Base-by-base conservation (phyloP, 2,329 filamentous ascomycete species). In the Grosmannia clavigera region DNA sequence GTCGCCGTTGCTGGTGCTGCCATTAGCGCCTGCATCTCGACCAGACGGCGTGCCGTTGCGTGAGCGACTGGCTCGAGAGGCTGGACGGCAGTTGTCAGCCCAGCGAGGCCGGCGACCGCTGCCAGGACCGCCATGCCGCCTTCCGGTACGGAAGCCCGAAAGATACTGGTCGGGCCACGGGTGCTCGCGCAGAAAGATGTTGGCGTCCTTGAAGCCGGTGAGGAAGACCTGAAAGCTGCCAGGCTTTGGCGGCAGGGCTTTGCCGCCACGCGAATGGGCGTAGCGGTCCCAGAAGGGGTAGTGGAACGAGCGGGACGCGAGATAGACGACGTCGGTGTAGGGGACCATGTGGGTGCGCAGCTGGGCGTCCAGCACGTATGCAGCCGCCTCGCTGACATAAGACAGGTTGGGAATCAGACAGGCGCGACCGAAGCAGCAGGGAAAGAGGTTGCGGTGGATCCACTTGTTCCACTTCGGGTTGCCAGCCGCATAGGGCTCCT, bases 381-480 rank as follows among this genome's bases (percentile, higher is more conserved):
- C 94, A 22, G 94, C 94, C 22, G 94, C 94, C 77, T 99, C 94
- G 67, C 92, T 97, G 66, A 99, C 90, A 70, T 99, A 99, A 59
- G 92, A 96, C 57, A 99, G 79, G 69, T 99, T 99, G 60, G 94
- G 94, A 71, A 99, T 99, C 59, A 99, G 82, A 69, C 91, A 97
- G 54, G 92, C 92, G 68, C 94, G 81, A 22, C 94, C 94, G 68
- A 99, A 99, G 73, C 90, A 96, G 75, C 95, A 99, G 10, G 94
- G 94, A 67, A 99, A 97, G 65, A 99, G 71, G 71, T 99, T 99
- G 64, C 94, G 82, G 72, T 99, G 94, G 76, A 99, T 92, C 94
- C 94, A 99, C 74, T 99, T 99, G 67, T 95, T 97, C 92, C 92
- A 97, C 72, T 99, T 99, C 6, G 94, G 94, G 70, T 99, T 99